Conservation (phyloP, 2,329 filamentous ascomycete genomes). For the Monosporascus sp. region DNA sequence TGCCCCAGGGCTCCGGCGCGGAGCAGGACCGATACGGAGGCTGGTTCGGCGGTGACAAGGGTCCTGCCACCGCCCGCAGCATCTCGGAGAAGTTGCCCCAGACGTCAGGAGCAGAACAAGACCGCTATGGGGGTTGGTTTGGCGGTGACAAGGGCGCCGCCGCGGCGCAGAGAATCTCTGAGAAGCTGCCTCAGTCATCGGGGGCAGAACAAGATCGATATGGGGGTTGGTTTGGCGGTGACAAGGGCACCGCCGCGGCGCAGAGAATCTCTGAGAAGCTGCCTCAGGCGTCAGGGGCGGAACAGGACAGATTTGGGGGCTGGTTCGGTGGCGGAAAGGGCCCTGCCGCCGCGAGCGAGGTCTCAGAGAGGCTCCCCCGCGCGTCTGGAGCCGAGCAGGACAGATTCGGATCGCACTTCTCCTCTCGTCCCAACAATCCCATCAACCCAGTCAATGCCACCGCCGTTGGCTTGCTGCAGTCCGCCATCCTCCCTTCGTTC, state of each 20-base stretch:
- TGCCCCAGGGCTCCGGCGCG: conserved; percentile 10
- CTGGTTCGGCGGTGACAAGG: conserved; percentile 1
- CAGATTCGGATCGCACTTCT: conserved; percentile 19
- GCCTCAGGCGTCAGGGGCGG: conserved; percentile 12
- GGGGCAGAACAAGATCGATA: conserved; percentile 17
- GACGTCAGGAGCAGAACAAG: conserved; percentile 11
- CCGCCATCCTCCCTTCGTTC: conserved; percentile 49
- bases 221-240: conserved; percentile 14
- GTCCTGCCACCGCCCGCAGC: not conserved
- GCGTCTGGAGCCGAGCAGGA: conserved; percentile 12
- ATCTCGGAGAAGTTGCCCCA: conserved; percentile 3
- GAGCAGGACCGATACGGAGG: conserved; percentile 16
- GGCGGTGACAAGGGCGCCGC: conserved; percentile 14
- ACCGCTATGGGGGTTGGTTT: conserved; percentile 8
- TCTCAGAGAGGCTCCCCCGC: conserved; percentile 12
- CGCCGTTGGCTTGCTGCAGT: conserved; percentile 44
- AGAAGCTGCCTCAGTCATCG: conserved; percentile 9
- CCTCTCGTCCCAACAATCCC: conserved; percentile 4
- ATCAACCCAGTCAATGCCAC: conserved; percentile 13
- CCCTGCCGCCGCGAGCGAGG: conserved; percentile 2
- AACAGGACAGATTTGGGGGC: conserved; percentile 16
- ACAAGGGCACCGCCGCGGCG: conserved; percentile 12
- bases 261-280: conserved; percentile 11
- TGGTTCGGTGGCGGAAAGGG: conserved; percentile 15
- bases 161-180: conserved; percentile 8